Evolutionary conservation across 2,329 filamentous ascomycete genomes (phyloP).

Genomic region (Trichoderma sp.): DNA sequence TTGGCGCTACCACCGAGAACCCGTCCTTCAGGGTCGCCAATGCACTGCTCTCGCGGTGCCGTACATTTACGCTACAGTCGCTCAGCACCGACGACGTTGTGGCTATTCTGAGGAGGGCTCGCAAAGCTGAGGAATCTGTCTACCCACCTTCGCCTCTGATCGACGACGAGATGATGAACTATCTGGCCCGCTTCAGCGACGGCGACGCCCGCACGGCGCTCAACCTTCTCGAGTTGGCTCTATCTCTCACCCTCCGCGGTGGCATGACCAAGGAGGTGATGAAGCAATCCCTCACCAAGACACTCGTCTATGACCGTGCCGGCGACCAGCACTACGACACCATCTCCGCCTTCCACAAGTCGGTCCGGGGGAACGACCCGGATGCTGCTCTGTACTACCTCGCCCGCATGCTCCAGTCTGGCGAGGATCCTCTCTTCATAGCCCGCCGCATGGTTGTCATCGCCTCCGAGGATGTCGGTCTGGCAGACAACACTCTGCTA

Average conservation of each 20-base stretch:
- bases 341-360: conserved; percentile 96
- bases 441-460: conserved; percentile 92
- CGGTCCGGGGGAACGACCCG: conserved; percentile 79
- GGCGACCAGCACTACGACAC: conserved; percentile 98
- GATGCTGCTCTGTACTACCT: conserved; percentile 94
- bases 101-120: conserved; percentile 71
- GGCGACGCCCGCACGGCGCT: conserved; percentile 91
- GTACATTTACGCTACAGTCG: conserved; percentile 82
- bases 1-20: conserved; percentile 96
- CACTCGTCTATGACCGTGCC: conserved; percentile 88
- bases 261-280: conserved; percentile 71
- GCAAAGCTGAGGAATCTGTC: conserved; percentile 55
- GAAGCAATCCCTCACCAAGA: conserved; percentile 82
- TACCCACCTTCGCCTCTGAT: conserved; percentile 55
- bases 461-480: conserved; percentile 86
- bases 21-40: conserved; percentile 90
- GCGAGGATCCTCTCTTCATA: conserved; percentile 90
- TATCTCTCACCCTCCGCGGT: conserved; percentile 61
- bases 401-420: conserved; percentile 90
- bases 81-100: conserved; percentile 69
- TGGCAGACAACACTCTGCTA: conserved; percentile 82
- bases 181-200: conserved; percentile 82
- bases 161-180: conserved; percentile 72
- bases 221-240: conserved; percentile 85
- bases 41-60: conserved; percentile 81